Percentiles rank a stretch among this genome's conserved stretches.
These are phyloP conservation scores for Eucalyptus microcorys DNA, from an alignment of 345 rosid species.

Conservation along the genomic window DNA sequence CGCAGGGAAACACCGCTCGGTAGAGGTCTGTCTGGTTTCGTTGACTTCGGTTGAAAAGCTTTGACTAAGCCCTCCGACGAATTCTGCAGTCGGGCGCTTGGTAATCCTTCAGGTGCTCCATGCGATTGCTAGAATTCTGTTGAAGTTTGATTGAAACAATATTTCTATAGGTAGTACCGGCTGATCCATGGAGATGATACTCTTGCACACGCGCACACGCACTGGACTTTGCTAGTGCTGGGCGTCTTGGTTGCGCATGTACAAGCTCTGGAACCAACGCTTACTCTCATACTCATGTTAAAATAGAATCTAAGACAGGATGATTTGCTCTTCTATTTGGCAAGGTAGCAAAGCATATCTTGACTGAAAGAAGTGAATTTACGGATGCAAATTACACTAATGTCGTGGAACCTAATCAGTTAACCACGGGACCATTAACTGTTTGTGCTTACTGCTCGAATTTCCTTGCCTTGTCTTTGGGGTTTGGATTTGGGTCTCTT, in stretches of 20 bases:
- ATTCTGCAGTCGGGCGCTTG: neutral
- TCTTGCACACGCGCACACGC: neutral
- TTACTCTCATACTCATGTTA: neutral
- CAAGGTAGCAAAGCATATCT: neutral
- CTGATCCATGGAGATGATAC: neutral
- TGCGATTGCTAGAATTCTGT: neutral
- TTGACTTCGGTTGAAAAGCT: neutral
- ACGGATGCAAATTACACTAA: neutral
- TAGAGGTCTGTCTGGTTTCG: neutral
- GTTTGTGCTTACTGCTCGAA: neutral
- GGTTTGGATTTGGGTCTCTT: neutral
- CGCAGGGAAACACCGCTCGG: neutral
- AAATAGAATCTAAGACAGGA: neutral
- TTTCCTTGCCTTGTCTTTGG: neutral
- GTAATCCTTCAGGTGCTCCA: neutral
- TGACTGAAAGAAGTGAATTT: neutral
- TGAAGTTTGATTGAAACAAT: neutral
- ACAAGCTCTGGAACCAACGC: neutral
- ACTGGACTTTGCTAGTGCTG: neutral
- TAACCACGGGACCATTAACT: neutral
- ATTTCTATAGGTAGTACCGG: neutral
- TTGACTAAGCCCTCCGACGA: neutral
- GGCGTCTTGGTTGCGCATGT: neutral
- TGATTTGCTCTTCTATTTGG: neutral
- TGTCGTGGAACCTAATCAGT: neutral